Evolutionary conservation across 2,329 filamentous ascomycete genomes (phyloP).

Genomic region (Colletotrichum aenigma): DNA sequence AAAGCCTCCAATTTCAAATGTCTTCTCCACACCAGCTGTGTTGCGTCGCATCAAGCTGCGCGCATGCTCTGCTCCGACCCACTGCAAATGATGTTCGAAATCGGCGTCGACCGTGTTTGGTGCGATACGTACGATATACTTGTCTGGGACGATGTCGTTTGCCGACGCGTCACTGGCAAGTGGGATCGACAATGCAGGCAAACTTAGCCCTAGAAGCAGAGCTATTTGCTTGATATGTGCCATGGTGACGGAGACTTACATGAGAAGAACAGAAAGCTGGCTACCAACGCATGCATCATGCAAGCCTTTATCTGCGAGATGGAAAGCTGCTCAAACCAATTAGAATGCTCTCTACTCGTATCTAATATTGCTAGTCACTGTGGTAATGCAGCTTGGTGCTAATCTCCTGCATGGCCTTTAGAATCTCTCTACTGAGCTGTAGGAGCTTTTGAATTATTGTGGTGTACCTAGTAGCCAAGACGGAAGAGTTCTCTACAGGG

Average conservation of each 20-base stretch:
- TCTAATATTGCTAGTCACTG: neutral
- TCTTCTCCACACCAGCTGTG: neutral
- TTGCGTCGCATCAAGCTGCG: neutral
- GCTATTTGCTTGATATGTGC: neutral
- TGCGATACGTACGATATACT: neutral
- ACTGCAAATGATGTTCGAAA: neutral
- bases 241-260: neutral
- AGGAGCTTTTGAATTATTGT: neutral
- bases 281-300: neutral
- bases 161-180: neutral
- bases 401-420: neutral
- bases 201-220: neutral
- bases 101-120: neutral
- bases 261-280: neutral
- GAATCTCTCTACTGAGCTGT: neutral
- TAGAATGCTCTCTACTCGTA: neutral
- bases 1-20: neutral
- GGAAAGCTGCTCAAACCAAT: neutral
- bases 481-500: neutral
- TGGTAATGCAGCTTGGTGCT: neutral
- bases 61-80: neutral
- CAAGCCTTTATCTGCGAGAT: neutral
- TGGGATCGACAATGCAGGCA: neutral
- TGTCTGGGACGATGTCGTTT: neutral
- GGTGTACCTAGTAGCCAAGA: neutral